phyloP scores from a whole-genome alignment of 805 yeast genomes.

The Komagataella ulmi region DNA sequence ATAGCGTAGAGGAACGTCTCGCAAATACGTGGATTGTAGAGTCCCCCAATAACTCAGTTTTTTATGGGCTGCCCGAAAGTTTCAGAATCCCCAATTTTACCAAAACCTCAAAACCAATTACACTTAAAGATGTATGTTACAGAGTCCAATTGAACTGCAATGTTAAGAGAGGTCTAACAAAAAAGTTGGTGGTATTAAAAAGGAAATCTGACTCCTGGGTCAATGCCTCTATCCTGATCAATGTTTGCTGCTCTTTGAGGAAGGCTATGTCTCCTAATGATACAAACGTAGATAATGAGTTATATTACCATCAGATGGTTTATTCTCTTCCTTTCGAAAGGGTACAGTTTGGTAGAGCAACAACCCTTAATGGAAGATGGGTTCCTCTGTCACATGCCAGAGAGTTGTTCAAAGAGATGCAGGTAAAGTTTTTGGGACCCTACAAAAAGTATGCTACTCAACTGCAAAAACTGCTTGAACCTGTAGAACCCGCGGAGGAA shows the following conservation, averaged over 20 bases:
- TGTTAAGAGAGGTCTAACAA: not conserved
- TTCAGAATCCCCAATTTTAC: not conserved
- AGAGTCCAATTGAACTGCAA: not conserved
- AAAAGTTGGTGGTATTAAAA: constrained; percentile 3
- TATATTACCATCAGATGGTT: constrained; percentile 12
- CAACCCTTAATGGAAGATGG: constrained; percentile 14
- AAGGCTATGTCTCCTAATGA: constrained; percentile 6
- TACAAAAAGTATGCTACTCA: not conserved
- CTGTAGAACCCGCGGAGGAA: not conserved
- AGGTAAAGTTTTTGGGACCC: not conserved
- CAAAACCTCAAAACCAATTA: not conserved
- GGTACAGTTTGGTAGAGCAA: constrained; percentile 4
- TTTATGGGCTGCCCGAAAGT: not conserved
- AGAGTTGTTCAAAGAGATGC: constrained; percentile 4
- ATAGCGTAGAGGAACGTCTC: not conserved
- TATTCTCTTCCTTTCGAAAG: constrained; percentile 8
- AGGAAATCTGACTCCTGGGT: constrained; percentile 14
- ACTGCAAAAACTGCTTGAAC: not conserved
- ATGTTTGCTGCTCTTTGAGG: constrained; percentile 7
- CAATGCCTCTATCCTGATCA: constrained; percentile 8
- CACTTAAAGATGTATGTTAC: not conserved
- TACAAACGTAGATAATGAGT: constrained; percentile 13
- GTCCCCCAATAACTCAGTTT: not conserved
- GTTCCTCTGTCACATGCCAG: constrained; percentile 10
- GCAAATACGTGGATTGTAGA: not conserved